These are phyloP conservation scores for Neopestalotiopsis sp. DNA, from an alignment of 2,329 filamentous ascomycete genomes.

Conservation along the genomic window DNA sequence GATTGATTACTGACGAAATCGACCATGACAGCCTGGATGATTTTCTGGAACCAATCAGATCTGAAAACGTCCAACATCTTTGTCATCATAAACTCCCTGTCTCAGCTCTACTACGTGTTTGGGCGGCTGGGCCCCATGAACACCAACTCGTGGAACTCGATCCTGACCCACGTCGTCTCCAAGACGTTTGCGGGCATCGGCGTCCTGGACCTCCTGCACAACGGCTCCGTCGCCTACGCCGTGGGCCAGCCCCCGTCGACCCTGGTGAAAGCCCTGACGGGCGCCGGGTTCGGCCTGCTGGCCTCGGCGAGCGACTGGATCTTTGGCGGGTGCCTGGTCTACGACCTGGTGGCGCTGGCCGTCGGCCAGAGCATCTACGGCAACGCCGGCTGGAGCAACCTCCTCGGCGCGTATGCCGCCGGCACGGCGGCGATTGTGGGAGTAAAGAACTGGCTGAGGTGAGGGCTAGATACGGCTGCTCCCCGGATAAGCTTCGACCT, in stretches of 20 bases:
- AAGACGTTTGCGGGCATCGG: constrained; percentile 68
- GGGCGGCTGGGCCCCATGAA: constrained; percentile 55
- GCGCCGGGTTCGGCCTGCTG: constrained; percentile 55
- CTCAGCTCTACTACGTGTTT: constrained; percentile 60
- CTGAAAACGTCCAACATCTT: constrained; percentile 60
- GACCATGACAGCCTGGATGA: constrained; percentile 57
- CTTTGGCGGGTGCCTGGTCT: constrained; percentile 63
- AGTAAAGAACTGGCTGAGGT: constrained; percentile 57
- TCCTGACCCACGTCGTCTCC: constrained; percentile 62
- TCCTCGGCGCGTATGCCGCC: constrained; percentile 57
- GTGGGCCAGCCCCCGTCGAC: constrained; percentile 50
- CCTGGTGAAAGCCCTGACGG: constrained; percentile 57
- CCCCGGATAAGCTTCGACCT: constrained; percentile 21
- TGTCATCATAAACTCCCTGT: constrained; percentile 59
- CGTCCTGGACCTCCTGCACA: constrained; percentile 64
- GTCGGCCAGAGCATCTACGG: constrained; percentile 56
- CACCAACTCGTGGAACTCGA: constrained; percentile 51
- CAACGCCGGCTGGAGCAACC: constrained; percentile 51
- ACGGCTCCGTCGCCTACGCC: constrained; percentile 61
- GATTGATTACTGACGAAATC: not conserved
- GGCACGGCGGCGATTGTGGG: constrained; percentile 59
- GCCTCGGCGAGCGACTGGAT: constrained; percentile 63
- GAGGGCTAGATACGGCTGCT: constrained; percentile 32
- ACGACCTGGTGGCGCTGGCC: constrained; percentile 60
- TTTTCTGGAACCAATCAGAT: constrained; percentile 62